Percentiles rank a stretch among this genome's conserved stretches.
phyloP scores from a whole-genome alignment of 768 basidiomycete species.

The Tephrocybe sp. region DNA sequence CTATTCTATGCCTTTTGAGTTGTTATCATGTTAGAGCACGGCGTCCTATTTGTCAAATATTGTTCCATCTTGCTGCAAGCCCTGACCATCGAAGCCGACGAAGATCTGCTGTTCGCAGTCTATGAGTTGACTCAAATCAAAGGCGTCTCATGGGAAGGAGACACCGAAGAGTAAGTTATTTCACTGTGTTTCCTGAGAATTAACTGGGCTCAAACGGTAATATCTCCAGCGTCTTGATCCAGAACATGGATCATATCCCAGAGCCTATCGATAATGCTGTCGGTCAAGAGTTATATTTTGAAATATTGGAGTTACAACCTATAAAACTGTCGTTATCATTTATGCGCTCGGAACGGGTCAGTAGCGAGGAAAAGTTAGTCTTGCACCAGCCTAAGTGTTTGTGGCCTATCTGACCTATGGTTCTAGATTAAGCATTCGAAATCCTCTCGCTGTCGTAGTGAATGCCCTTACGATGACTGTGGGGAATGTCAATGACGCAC shows the following conservation, averaged over 20 bases:
- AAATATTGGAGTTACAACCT: constrained; percentile 92
- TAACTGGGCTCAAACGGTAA: not conserved
- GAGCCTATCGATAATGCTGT: constrained; percentile 65
- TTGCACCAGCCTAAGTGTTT: not conserved
- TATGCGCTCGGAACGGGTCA: constrained; percentile 94
- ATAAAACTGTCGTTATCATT: constrained; percentile 92
- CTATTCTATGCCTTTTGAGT: not conserved
- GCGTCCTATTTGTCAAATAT: constrained; percentile 97
- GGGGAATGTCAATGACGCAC: constrained; percentile 95
- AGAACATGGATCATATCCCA: constrained; percentile 61
- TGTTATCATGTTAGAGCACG: constrained; percentile 64
- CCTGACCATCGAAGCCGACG: constrained; percentile 93
- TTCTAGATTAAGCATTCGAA: constrained; percentile 68
- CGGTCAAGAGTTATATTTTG: constrained; percentile 90
- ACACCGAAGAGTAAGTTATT: constrained; percentile 63
- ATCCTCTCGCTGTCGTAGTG: constrained; percentile 89
- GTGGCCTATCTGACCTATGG: not conserved
- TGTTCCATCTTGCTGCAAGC: constrained; percentile 93
- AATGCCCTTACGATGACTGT: constrained; percentile 96
- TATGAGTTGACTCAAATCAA: constrained; percentile 91
- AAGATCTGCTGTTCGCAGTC: constrained; percentile 90
- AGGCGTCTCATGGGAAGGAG: constrained; percentile 87
- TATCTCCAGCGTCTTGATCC: constrained; percentile 62
- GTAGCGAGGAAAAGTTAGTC: constrained; percentile 87
- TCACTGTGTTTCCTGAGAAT: not conserved